Conservation (phyloP, 352 stramenopile genomes). For the Phytophthora boehmeriae region DNA sequence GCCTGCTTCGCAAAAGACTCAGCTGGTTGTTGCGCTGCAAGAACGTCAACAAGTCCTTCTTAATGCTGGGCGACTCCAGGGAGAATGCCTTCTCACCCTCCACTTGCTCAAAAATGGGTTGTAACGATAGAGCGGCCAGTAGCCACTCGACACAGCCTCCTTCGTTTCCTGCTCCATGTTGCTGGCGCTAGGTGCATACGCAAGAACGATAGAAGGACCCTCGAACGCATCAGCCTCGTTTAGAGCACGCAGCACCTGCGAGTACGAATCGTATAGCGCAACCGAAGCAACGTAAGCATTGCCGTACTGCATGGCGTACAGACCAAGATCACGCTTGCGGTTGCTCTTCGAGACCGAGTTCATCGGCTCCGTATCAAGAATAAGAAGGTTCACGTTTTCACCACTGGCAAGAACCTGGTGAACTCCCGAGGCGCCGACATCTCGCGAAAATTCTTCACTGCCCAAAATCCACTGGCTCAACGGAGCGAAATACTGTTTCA, state of each 20-base stretch:
- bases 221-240: slow-evolving; percentile 91
- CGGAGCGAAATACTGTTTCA: slow-evolving; percentile 69
- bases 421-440: slow-evolving; percentile 70
- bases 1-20: slow-evolving; percentile 89
- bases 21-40: slow-evolving; percentile 91
- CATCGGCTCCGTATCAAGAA: slow-evolving; percentile 79
- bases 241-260: slow-evolving; percentile 86
- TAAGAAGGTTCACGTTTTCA: slow-evolving; percentile 80
- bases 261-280: slow-evolving; percentile 89
- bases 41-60: slow-evolving; percentile 91
- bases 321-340: slow-evolving; percentile 91
- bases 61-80: slow-evolving; percentile 91
- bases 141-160: slow-evolving; percentile 86
- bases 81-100: slow-evolving; percentile 88
- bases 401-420: slow-evolving; percentile 77
- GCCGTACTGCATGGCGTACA: slow-evolving; percentile 94
- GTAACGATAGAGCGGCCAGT: slow-evolving; percentile 94
- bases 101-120: slow-evolving; percentile 80
- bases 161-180: slow-evolving; percentile 89
- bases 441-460: slow-evolving; percentile 76
- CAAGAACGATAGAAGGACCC: slow-evolving; percentile 91
- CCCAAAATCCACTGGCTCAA: slow-evolving; percentile 84
- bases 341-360: slow-evolving; percentile 65
- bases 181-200: slow-evolving; percentile 86
- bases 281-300: slow-evolving; percentile 94